phyloP scores from a whole-genome alignment of 2,329 filamentous ascomycete genomes.

The Arthrobotrys entomopaga region DNA sequence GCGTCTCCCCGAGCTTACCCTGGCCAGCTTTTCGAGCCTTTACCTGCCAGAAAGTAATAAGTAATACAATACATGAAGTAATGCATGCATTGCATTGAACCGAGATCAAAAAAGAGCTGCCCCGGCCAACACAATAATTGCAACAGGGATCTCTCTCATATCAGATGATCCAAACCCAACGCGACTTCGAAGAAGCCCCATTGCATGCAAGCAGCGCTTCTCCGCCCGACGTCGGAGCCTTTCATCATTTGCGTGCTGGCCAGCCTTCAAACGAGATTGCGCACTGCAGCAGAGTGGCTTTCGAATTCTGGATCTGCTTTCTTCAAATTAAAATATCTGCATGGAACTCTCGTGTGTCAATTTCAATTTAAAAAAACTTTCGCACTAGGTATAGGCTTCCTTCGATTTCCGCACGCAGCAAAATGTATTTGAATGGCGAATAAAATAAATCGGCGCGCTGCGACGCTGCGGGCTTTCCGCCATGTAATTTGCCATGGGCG shows the following conservation, averaged over 20 bases:
- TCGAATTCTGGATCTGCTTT: neutral
- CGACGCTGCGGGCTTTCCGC: conserved; percentile 5
- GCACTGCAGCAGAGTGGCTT: conserved; percentile 1
- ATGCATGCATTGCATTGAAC: too few species aligned
- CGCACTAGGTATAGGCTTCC: neutral
- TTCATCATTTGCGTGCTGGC: neutral
- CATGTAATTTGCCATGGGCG: conserved; percentile 5
- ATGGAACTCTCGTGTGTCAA: neutral
- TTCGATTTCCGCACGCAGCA: too few species aligned
- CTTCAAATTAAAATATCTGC: conserved; percentile 2
- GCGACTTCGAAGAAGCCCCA: neutral
- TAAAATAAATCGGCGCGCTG: conserved; percentile 9
- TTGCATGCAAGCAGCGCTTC: neutral
- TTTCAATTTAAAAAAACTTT: conserved; percentile 3
- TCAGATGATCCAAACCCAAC: neutral
- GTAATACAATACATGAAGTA: too few species aligned
- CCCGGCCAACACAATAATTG: conserved; percentile 3
- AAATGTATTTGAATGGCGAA: conserved; percentile 11
- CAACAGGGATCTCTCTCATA: neutral
- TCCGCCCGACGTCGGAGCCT: conserved; percentile 1
- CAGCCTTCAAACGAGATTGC: neutral
- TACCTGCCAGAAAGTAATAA: too few species aligned
- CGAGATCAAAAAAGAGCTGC: neutral
- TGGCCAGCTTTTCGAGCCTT: too few species aligned
- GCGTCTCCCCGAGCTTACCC: too few species aligned